Evolutionary conservation across 75 land plant genomes (phyloP).

Genomic region (Pinus tabuliformis): DNA sequence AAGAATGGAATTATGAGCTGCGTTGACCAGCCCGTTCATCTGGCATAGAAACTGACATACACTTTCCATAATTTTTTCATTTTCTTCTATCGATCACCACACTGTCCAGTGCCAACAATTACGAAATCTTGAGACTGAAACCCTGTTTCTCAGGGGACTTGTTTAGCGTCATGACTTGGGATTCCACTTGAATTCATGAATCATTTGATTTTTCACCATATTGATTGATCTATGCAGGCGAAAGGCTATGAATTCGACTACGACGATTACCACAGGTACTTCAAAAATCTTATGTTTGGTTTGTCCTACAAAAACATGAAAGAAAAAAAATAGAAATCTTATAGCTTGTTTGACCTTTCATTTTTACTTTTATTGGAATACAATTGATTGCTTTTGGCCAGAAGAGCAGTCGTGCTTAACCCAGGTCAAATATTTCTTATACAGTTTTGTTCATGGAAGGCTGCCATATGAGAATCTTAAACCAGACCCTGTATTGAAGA

Average conservation of each 20-base stretch:
- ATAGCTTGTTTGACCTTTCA: background rate
- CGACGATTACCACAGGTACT: constrained; percentile 86
- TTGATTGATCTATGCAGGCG: constrained; percentile 36
- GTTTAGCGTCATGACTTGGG: too few relatives aligned
- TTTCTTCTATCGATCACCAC: too few relatives aligned
- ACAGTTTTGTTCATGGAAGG: constrained; percentile 76
- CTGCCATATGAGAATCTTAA: constrained; percentile 78
- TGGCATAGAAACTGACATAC: too few relatives aligned
- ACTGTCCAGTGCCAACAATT: too few relatives aligned
- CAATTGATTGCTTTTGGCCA: background rate
- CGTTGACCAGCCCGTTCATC: too few relatives aligned
- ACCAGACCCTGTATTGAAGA: constrained; percentile 69
- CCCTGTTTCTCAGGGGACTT: too few relatives aligned
- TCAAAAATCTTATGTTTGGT: background rate
- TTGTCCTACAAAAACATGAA: background rate
- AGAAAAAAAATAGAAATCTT: too few relatives aligned
- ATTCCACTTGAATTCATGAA: too few relatives aligned
- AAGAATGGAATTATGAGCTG: background rate
- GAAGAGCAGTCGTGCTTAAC: background rate
- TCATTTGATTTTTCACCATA: too few relatives aligned
- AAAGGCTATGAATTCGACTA: constrained; percentile 79
- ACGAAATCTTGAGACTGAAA: too few relatives aligned
- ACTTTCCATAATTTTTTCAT: too few relatives aligned
- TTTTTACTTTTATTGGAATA: background rate
- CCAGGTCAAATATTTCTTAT: background rate